phyloP scores from a whole-genome alignment of 495 filamentous ascomycete species.

The Neurospora pannonica region DNA sequence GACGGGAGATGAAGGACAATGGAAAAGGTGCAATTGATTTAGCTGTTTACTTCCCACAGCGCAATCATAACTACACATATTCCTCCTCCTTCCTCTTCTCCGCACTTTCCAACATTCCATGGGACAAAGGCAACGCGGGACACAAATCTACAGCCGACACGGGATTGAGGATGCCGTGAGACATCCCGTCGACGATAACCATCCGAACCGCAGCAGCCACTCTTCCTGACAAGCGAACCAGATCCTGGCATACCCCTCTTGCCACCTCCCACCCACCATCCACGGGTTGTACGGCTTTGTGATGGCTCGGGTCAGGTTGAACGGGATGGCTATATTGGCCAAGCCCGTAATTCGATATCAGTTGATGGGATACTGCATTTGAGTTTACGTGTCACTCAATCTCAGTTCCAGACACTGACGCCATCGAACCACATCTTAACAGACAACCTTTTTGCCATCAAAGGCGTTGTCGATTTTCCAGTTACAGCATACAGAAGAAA shows the following conservation, averaged over 20 bases:
- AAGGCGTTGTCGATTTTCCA: neutral
- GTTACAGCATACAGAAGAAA: neutral
- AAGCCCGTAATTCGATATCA: neutral
- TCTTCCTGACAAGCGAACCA: neutral
- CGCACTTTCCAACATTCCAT: neutral
- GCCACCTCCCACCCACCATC: neutral
- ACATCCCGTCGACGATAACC: neutral
- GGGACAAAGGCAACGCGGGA: neutral
- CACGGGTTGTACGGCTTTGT: neutral
- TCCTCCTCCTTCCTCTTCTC: neutral
- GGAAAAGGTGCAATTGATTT: no score
- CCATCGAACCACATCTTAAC: neutral
- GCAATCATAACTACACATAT: no score
- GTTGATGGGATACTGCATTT: accelerated
- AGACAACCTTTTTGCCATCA: neutral
- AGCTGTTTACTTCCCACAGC: no score
- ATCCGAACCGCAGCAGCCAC: neutral
- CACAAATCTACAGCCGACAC: neutral
- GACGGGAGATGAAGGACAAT: no score
- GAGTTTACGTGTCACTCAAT: neutral
- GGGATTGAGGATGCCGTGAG: neutral
- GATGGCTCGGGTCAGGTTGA: neutral
- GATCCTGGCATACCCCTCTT: neutral
- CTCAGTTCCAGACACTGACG: neutral
- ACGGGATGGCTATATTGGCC: neutral